Conservation (phyloP, 352 stramenopile genomes). For the Pythium sukuiense region DNA sequence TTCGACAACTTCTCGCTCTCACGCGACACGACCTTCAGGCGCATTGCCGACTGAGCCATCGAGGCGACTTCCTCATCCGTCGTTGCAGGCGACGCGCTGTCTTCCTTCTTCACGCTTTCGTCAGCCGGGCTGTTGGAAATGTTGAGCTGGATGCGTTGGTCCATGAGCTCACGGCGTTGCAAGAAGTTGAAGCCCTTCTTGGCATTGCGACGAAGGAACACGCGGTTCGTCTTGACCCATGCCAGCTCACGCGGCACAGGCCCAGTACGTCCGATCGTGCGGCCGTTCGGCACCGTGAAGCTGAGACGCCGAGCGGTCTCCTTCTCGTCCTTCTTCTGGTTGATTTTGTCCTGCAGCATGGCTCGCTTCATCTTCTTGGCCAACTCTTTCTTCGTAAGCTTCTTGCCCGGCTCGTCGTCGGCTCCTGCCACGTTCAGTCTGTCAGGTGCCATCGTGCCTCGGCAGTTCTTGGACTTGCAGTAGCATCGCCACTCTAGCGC, state of each 20-base stretch:
- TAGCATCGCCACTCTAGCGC: slow-evolving; percentile 88
- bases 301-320: slow-evolving; percentile 61
- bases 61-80: slow-evolving; percentile 21
- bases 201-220: slow-evolving; percentile 70
- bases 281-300: slow-evolving; percentile 58
- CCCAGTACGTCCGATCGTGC: slow-evolving; percentile 56
- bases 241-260: slow-evolving; percentile 57
- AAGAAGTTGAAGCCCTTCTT: slow-evolving; percentile 73
- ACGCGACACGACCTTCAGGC: slow-evolving; percentile 24
- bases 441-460: slow-evolving; percentile 85
- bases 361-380: slow-evolving; percentile 67
- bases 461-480: slow-evolving; percentile 78
- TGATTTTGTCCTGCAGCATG: slow-evolving; percentile 63
- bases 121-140: slow-evolving; percentile 25
- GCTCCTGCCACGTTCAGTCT: slow-evolving; percentile 53
- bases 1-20: not conserved
- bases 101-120: slow-evolving; percentile 20
- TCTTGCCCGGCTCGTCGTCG: slow-evolving; percentile 41
- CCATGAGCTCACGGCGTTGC: slow-evolving; percentile 56
- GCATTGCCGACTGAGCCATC: not conserved
- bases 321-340: slow-evolving; percentile 66
- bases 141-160: slow-evolving; percentile 29
- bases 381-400: slow-evolving; percentile 82
- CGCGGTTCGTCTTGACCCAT: slow-evolving; percentile 46
- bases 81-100: slow-evolving; percentile 26